Base-by-base conservation (phyloP, 768 basidiomycete genomes). In the Psilocybe azurescens region DNA sequence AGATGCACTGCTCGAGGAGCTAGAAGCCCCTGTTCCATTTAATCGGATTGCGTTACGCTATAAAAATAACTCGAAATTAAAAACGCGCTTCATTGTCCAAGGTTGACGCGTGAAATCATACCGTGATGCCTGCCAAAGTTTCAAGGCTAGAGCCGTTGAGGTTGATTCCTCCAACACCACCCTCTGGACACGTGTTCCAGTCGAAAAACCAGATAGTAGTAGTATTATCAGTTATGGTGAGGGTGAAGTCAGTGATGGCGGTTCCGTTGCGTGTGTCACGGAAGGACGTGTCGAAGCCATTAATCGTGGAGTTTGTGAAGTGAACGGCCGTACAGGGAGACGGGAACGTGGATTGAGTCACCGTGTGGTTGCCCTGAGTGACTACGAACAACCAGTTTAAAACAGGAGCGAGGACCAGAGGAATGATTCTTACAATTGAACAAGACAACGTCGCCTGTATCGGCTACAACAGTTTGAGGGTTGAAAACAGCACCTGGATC, bases 151-250 rank as follows among this genome's bases (percentile, higher is more conserved):
- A 78, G 28, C 72, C 74, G 62, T 87, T 85, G 60, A 78, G 65
- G 66, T 89, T 89, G 66, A 89, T 84, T 9, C 74, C 87, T 44
- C 87, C 88, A 48, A 89, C 87, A 33, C 85, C 87, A 54, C 86
- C 88, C 54, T 77, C 62, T 2, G 75, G 79, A 70, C 88, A 89
- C 6, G 81, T 81, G 63, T 79, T 80, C 61, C 65, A 69, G 74
- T 89, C 88, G 70, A 75, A 89, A 71, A 86, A 89, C 86, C 86
- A 89, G 52, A 86, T 76, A 18, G 87, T 83, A 10, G 62, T 66
- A 59, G 77, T 78, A 60, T 81, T 75, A 56, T 82, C 73, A 9
- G 69, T 59, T 48, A 89, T 79, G 18, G 81, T 74, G 44, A 87
- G 76, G 28, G 70, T 36, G 41, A 85, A 77, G 53, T 76, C 77